Base-by-base conservation (phyloP, 192 early-diverging fungal species). In the Backusella tuberculispora region DNA sequence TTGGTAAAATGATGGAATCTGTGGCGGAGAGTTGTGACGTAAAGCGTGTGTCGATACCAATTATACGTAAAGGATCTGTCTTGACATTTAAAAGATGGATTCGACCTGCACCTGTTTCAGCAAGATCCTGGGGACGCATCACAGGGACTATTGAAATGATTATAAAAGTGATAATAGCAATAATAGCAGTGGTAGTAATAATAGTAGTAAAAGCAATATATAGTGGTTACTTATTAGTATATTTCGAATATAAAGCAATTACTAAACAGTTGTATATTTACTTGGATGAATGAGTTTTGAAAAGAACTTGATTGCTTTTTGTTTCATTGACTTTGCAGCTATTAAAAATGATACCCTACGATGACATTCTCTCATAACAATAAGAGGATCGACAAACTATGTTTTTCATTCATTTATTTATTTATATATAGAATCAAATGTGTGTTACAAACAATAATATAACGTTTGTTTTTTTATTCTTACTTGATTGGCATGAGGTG, bases 301-400 rank as follows among this genome's bases (percentile, higher is more conserved):
- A 75, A 97, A 90, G 45, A 89, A 80, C 6, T 95, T 96, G 69
- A 99, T 93, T 73, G 88, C 91, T 76, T 81, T 83, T 80, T 91
- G 91, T 37, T 92, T 88, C 96, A 97, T 97, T 19, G 92, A 94
- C 72, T 93, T 95, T 75, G 92, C 93, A 7, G 96, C 95, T 64
- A 88, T 88, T 48, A 96, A 67, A 72, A 94, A 95, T 24, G 89
- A 94, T 34, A 95, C 92, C 43, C 89, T 86, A 64, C 97, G 87
- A 40, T 86, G 83, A 48, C 92, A 93, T 71, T 94, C 92, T 67
- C 89, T 89, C 76, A 97, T 90, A 8, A 99, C 83, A 75, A 98
- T 93, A 40, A 97, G 72, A 9, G 97, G 96, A 80, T 99, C 98
- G 37, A 99, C 92, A 85, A 99, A 98, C 90, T 94, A 84, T 71